Evolutionary conservation across 1,284 basidiomycete genomes (phyloP).

Genomic region (Tilletia setariae): DNA sequence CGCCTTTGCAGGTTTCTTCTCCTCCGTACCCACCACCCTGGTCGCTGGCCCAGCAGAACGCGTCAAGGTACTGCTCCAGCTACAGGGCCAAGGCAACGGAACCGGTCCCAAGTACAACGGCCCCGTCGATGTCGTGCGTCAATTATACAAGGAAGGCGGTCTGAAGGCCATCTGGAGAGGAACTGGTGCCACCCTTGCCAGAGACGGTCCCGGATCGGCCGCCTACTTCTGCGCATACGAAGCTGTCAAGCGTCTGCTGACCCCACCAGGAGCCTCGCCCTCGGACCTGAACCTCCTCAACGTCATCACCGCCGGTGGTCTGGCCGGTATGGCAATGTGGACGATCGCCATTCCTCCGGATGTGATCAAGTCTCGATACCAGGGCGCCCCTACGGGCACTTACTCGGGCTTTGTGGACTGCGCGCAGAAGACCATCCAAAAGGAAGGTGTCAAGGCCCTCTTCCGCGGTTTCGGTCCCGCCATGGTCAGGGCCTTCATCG

Average conservation of each 20-base stretch:
- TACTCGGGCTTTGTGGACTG: constrained; percentile 94
- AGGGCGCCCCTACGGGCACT: constrained; percentile 93
- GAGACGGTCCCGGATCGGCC: constrained; percentile 94
- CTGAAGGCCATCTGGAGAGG: constrained; percentile 88
- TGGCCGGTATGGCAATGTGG: constrained; percentile 89
- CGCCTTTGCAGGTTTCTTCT: constrained; percentile 88
- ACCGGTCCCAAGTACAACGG: constrained; percentile 75
- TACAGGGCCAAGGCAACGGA: constrained; percentile 77
- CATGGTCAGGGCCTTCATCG: constrained; percentile 75
- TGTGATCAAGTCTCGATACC: constrained; percentile 83
- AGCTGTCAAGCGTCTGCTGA: constrained; percentile 80
- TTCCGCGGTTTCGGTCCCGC: constrained; percentile 98
- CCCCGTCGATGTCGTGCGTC: constrained; percentile 82
- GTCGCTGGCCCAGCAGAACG: constrained; percentile 93
- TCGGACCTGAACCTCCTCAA: constrained; percentile 81
- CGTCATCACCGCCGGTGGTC: constrained; percentile 87
- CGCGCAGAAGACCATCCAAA: constrained; percentile 82
- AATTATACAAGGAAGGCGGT: constrained; percentile 92
- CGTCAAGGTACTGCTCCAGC: constrained; percentile 89
- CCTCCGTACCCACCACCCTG: constrained; percentile 85
- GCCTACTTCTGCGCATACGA: constrained; percentile 99
- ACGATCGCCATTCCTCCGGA: constrained; percentile 43
- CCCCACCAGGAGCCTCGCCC: constrained; percentile 68
- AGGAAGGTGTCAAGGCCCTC: constrained; percentile 80
- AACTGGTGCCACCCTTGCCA: constrained; percentile 81